Evolutionary conservation across 2,329 filamentous ascomycete genomes (phyloP).

Genomic region (Alternaria sp.): DNA sequence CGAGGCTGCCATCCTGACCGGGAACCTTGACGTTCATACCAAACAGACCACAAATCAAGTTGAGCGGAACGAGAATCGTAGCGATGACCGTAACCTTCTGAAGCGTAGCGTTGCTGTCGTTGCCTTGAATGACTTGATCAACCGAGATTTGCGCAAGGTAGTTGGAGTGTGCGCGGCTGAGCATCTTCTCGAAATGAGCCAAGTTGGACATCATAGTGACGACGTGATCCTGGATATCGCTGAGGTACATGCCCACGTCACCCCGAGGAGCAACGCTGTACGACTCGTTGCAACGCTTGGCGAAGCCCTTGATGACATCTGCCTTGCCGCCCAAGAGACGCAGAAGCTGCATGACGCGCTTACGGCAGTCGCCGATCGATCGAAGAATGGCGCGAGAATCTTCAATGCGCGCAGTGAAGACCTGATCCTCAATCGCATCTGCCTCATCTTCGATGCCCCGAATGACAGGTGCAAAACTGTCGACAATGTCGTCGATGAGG

Average conservation of each 20-base stretch:
- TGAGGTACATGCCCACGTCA: slow-evolving; percentile 95
- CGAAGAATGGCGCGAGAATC: slow-evolving; percentile 88
- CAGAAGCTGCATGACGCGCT: slow-evolving; percentile 93
- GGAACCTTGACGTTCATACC: slow-evolving; percentile 87
- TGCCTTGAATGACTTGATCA: slow-evolving; percentile 87
- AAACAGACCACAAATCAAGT: slow-evolving; percentile 85
- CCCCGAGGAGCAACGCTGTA: slow-evolving; percentile 94
- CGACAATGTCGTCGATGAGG: slow-evolving; percentile 97
- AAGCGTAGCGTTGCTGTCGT: slow-evolving; percentile 84
- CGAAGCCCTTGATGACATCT: slow-evolving; percentile 97
- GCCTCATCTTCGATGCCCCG: slow-evolving; percentile 85
- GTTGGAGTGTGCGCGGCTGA: slow-evolving; percentile 91
- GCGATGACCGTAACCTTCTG: slow-evolving; percentile 95
- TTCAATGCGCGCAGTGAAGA: slow-evolving; percentile 89
- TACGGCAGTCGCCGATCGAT: slow-evolving; percentile 86
- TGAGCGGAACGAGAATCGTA: slow-evolving; percentile 94
- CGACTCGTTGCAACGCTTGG: slow-evolving; percentile 97
- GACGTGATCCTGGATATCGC: slow-evolving; percentile 98
- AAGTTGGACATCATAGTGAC: slow-evolving; percentile 99
- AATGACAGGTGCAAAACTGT: slow-evolving; percentile 91
- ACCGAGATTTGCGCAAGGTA: slow-evolving; percentile 95
- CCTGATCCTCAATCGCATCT: slow-evolving; percentile 91
- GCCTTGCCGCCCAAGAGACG: slow-evolving; percentile 94
- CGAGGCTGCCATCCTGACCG: slow-evolving; percentile 58
- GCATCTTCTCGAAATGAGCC: slow-evolving; percentile 95